Base-by-base conservation (phyloP, 148 eudicot species). In the Vaccinium darrowii region DNA sequence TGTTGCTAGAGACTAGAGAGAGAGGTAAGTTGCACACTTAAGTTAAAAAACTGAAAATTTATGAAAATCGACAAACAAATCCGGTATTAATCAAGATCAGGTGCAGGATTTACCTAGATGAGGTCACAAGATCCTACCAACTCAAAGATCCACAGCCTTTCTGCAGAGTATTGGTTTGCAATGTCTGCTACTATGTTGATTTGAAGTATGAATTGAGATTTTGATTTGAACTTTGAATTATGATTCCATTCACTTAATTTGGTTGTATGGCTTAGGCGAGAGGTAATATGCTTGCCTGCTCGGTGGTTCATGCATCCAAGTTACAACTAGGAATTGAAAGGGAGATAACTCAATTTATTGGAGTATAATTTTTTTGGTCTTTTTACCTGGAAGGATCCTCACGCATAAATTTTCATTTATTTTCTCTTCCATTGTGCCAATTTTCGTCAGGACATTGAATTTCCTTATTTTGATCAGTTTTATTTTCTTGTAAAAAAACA, bases 401-500 rank as follows among this genome's bases (percentile, higher is more conserved):
- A 4, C 1, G 19, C 15, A 4, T 51, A 51, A 50, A 13, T 76
- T 76, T 21, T 76, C 30, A 19, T 19, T 49, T 76, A 16, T 30
- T 18, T 76, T 51, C n/a, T 50, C 52, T 76, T 76, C 56, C 52
- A 47, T 76, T 51, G 10, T 76, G 79, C 13, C 77, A 76, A 47
- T 81, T 30, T 81, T 60, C 39, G 13, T 62, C 47, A 43, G 47
- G 47, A 43, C 47, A 4, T 43, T 36, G 39, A 36, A 43, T 43
- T 43, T 5, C 47, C 5, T 43, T 43, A 43, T 43, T 43, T 43
- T 43, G 47, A 43, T 43, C 47, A 5, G 47, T 8, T 39, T 30
- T 33, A 19, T 33, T 19, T 11, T 11, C 25, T 58, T 49, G 74
- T 74, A 51, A 81, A 54, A 63, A 27, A 36, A 81, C 92, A 96